Evolutionary conservation across 2,329 filamentous ascomycete species (phyloP).

Genomic region (Aspergillus pseudoglaucus): DNA sequence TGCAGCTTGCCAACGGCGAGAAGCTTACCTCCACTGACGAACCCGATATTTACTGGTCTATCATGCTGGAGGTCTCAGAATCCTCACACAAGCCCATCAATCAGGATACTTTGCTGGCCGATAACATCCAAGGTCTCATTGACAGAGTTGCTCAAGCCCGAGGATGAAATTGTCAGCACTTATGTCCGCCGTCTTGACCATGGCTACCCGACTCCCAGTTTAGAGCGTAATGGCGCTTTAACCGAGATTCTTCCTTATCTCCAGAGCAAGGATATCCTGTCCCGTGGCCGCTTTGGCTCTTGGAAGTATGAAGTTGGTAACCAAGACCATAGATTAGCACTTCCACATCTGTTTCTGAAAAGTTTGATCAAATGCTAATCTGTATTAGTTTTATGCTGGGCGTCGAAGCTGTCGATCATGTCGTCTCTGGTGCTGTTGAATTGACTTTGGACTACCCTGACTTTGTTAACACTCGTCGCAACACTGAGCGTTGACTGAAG

Average conservation of each 20-base stretch:
- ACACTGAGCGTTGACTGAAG: constrained; percentile 53
- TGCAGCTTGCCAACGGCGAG: constrained; percentile 78
- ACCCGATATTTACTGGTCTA: constrained; percentile 96
- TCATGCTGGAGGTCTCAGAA: constrained; percentile 98
- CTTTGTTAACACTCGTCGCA: constrained; percentile 73
- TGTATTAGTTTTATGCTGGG: constrained; percentile 72
- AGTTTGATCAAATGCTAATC: neutral
- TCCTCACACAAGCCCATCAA: constrained; percentile 93
- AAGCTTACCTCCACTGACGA: constrained; percentile 67
- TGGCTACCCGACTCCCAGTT: constrained; percentile 89
- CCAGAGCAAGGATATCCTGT: constrained; percentile 85
- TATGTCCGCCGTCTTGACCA: constrained; percentile 98
- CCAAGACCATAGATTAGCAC: constrained; percentile 70
- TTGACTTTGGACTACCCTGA: constrained; percentile 93
- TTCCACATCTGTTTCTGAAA: neutral
- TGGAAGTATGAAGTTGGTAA: constrained; percentile 98
- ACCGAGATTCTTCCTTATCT: constrained; percentile 89
- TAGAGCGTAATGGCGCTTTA: constrained; percentile 92
- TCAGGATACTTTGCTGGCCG: constrained; percentile 71
- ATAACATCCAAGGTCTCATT: constrained; percentile 91
- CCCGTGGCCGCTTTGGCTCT: constrained; percentile 91
- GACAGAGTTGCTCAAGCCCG: constrained; percentile 90
- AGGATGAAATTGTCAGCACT: constrained; percentile 93
- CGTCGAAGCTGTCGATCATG: constrained; percentile 85
- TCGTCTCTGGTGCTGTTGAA: constrained; percentile 82